Evolutionary conservation across 148 eudicot species (phyloP).

Genomic region (Diospyros lotus): DNA sequence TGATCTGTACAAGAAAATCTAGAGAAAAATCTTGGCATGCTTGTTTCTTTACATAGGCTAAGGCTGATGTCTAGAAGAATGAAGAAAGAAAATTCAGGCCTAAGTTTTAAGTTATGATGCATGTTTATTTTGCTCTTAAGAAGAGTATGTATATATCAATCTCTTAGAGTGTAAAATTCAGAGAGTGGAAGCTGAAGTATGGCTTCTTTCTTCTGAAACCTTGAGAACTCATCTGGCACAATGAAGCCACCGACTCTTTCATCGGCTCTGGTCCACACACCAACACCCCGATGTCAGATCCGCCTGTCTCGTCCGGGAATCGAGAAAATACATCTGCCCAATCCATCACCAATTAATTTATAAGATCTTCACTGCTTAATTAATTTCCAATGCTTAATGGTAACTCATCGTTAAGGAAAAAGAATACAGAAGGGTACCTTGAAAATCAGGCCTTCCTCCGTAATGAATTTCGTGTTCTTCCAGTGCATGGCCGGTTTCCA

Average conservation of each 20-base stretch:
- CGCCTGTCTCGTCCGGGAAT: conserved; percentile 30
- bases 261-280: conserved; percentile 82
- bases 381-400: too few relatives aligned
- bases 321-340: conserved; percentile 50
- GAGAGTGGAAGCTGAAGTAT: conserved; percentile 53
- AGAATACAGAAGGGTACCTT: conserved; percentile 27
- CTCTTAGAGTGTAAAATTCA: conserved; percentile 61
- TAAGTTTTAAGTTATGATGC: too few relatives aligned
- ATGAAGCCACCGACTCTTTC: conserved; percentile 68
- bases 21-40: too few relatives aligned
- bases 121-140: too few relatives aligned
- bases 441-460: conserved; percentile 56
- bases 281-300: conserved; percentile 56
- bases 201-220: conserved; percentile 28
- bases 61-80: too few relatives aligned
- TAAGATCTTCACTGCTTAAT: too few relatives aligned
- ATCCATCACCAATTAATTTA: neutral
- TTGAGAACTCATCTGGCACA: conserved; percentile 41
- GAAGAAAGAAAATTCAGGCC: too few relatives aligned
- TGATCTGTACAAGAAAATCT: too few relatives aligned
- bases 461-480: conserved; percentile 60
- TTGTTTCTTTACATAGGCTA: too few relatives aligned
- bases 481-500: conserved; percentile 21
- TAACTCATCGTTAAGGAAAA: neutral
- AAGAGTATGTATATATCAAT: neutral